Base-by-base conservation (phyloP, 495 filamentous ascomycete genomes). In the Aspergillus asperescens region DNA sequence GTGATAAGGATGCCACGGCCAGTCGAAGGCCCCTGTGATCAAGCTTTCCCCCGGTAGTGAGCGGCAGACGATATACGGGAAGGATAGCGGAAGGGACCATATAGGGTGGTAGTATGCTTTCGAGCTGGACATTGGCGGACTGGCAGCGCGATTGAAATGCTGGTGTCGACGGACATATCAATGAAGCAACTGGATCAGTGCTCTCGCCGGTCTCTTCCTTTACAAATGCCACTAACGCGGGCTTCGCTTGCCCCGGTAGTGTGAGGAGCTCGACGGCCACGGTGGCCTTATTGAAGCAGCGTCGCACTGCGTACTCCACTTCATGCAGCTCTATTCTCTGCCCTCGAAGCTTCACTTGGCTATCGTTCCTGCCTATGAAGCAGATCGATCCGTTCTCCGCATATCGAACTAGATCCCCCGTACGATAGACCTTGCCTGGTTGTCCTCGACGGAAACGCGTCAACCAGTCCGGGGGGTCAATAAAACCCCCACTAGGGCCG, bases 321-420 rank as follows among this genome's bases (percentile, higher is more conserved):
- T 81, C 80, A 3, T 64, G 71, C 12, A 73, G 59, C 47, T 79
- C 75, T 23, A 81, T 60, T 7, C 76, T 60, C 20, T 65, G 56
- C 22, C 63, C 54, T 32, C 73, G 70, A 16, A 78, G 61, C 56
- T 80, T 81, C 48, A 79, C 58, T 50, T 78, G 68, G 15, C 23
- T 43, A n/a, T 57, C 56, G 13, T 51, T 48, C 13, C 60, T 59
- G 1, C 63, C 62, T 2, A 66, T 24, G 23, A 48, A 51, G 9
- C 38, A n/a, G n/a, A 67, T 32, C 1, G 23, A 23, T 1, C 62
- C 62, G 23, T 65, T 52, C 1, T 39, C 9, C 7, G 23, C 32
- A 1, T 56, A 44, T 12, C 38, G 42, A 3, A 56, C 62, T n/a
- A 65, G 44, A 28, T 65, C 62, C 5, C 62, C 60, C 4, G 60